Percentiles rank a stretch among this genome's conserved stretches.
Conservation (phyloP, 2,329 filamentous ascomycete species). For the Rhinocladiella mackenziei region DNA sequence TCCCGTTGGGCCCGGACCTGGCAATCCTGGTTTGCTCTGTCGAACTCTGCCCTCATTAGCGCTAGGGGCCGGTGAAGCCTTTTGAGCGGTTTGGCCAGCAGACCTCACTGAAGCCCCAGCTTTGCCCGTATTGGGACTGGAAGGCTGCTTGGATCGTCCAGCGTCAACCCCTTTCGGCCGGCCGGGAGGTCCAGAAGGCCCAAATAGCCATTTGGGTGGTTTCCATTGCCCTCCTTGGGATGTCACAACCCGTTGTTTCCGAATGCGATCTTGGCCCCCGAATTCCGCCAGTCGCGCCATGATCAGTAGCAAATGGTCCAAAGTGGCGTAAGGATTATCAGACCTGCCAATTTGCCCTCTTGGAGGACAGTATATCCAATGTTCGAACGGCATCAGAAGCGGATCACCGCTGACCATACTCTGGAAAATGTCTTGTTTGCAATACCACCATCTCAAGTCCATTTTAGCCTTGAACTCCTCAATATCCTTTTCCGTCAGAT, state of each 20-base stretch:
- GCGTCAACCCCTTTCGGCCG: not conserved
- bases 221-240: conserved; percentile 56
- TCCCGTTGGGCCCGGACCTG: conserved; percentile 15
- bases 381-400: conserved; percentile 76
- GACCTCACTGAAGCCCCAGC: conserved; percentile 20
- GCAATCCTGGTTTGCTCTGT: conserved; percentile 18
- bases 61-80: conserved; percentile 18
- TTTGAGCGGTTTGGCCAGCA: conserved; percentile 18
- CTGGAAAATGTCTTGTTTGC: conserved; percentile 89
- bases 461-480: conserved; percentile 74
- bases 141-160: not conserved
- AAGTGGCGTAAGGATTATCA: conserved; percentile 79
- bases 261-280: conserved; percentile 66
- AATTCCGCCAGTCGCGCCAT: conserved; percentile 78
- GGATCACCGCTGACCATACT: conserved; percentile 81
- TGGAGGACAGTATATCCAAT: conserved; percentile 84
- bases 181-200: conserved; percentile 34
- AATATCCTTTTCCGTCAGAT: conserved; percentile 58
- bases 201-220: conserved; percentile 35
- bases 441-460: conserved; percentile 94
- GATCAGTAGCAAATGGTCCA: conserved; percentile 80
- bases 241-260: conserved; percentile 69
- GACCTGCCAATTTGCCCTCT: conserved; percentile 72
- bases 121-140: conserved; percentile 2
- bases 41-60: conserved; percentile 24